Evolutionary conservation across 768 basidiomycete species (phyloP).

Genomic region (Jaapia argillacea): DNA sequence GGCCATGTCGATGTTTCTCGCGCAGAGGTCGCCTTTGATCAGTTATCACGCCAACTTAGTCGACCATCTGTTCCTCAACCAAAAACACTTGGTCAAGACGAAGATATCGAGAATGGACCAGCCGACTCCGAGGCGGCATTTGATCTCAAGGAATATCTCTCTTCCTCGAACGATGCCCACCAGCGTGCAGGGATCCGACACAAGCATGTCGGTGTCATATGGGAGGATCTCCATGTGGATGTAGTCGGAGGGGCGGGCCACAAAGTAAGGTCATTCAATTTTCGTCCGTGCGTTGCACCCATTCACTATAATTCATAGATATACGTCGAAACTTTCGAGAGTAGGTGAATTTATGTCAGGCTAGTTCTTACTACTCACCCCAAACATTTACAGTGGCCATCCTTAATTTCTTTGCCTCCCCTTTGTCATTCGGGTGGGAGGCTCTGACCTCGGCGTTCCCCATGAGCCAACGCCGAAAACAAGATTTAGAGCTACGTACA

Average conservation of each 20-base stretch:
- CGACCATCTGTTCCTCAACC: background rate
- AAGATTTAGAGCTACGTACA: too few relatives aligned
- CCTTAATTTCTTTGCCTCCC: constrained; percentile 40
- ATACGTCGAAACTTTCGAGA: constrained; percentile 49
- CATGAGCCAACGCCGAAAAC: too few relatives aligned
- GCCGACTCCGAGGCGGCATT: constrained; percentile 37
- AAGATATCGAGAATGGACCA: constrained; percentile 34
- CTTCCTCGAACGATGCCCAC: constrained; percentile 55
- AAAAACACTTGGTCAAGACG: too few relatives aligned
- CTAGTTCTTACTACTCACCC: background rate
- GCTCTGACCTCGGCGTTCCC: too few relatives aligned
- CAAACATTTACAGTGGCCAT: constrained; percentile 31
- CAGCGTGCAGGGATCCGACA: constrained; percentile 58
- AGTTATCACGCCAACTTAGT: constrained; percentile 29
- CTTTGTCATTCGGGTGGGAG: constrained; percentile 39
- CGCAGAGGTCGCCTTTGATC: constrained; percentile 45
- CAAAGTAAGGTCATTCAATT: constrained; percentile 35
- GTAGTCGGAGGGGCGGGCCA: constrained; percentile 43
- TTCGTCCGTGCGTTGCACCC: too few relatives aligned
- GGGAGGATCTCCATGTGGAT: constrained; percentile 59
- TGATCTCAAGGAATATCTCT: constrained; percentile 59
- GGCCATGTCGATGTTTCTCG: constrained; percentile 35
- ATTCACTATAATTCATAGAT: too few relatives aligned
- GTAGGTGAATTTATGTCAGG: constrained; percentile 29
- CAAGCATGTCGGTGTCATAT: constrained; percentile 70